phyloP scores from a whole-genome alignment of 106 monocot genomes.

The Triglochin maritima region DNA sequence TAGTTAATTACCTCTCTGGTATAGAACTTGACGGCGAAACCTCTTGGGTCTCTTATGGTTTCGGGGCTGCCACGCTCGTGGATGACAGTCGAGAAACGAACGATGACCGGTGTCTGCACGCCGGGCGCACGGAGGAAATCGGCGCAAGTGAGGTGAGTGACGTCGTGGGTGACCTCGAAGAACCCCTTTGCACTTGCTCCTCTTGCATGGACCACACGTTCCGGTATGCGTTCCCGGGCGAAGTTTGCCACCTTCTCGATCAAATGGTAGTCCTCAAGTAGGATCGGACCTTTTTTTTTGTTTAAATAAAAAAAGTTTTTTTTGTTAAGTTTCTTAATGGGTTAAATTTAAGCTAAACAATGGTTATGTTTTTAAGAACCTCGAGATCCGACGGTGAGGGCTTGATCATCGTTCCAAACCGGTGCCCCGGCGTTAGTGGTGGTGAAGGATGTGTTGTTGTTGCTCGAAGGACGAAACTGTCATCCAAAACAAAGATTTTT shows the following conservation, averaged over 20 bases:
- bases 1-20: slow-evolving; percentile 52
- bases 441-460: slow-evolving; percentile 56
- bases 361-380: too few species aligned
- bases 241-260: slow-evolving; percentile 71
- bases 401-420: slow-evolving; percentile 92
- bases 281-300: slow-evolving; percentile 43
- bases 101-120: slow-evolving; percentile 67
- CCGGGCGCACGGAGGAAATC: slow-evolving; percentile 75
- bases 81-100: slow-evolving; percentile 77
- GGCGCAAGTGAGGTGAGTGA: slow-evolving; percentile 70
- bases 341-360: too few species aligned
- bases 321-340: too few species aligned
- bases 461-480: slow-evolving; percentile 81
- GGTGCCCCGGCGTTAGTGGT: slow-evolving; percentile 96
- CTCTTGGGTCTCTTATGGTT: slow-evolving; percentile 64
- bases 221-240: slow-evolving; percentile 66
- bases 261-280: slow-evolving; percentile 74
- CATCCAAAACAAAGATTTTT: too few species aligned
- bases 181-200: slow-evolving; percentile 87
- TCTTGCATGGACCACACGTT: slow-evolving; percentile 77
- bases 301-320: not conserved
- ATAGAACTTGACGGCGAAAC: slow-evolving; percentile 80
- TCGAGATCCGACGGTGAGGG: slow-evolving; percentile 74
- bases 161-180: slow-evolving; percentile 82
- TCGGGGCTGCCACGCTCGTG: slow-evolving; percentile 80